Percentiles rank a stretch among this genome's conserved stretches.
These are phyloP conservation scores for Chrysanthemum makinoi DNA, from an alignment of 129 eudicot genomes.

Conservation along the genomic window DNA sequence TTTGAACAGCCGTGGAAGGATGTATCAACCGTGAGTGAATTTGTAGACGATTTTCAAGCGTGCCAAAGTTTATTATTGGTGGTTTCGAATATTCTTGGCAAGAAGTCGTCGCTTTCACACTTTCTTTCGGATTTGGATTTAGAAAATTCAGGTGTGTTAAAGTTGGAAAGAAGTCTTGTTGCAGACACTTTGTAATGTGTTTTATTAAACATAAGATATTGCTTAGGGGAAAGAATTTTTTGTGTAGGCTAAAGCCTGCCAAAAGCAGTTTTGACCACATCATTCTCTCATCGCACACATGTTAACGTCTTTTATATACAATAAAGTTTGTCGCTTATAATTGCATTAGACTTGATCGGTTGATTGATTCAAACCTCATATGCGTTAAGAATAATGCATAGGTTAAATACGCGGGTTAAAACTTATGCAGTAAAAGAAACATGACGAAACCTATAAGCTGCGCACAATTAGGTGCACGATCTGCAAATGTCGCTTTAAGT, in stretches of 20 bases:
- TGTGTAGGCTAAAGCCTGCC: background rate
- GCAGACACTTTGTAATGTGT: slow-evolving; percentile 31
- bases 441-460: too few relatives aligned
- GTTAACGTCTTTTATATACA: too few relatives aligned
- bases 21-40: slow-evolving; percentile 24
- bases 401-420: too few relatives aligned
- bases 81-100: slow-evolving; percentile 44
- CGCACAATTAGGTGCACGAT: too few relatives aligned
- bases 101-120: slow-evolving; percentile 37
- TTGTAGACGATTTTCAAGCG: slow-evolving; percentile 61
- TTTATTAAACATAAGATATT: background rate
- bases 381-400: too few relatives aligned
- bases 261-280: slow-evolving; percentile 9
- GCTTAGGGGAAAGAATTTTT: background rate
- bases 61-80: slow-evolving; percentile 51
- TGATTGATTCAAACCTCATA: too few relatives aligned
- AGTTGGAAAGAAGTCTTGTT: slow-evolving; percentile 62
- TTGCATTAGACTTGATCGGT: too few relatives aligned
- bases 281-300: background rate
- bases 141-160: slow-evolving; percentile 36
- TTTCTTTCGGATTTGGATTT: slow-evolving; percentile 41
- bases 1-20: slow-evolving; percentile 67
- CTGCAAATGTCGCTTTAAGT: too few relatives aligned
- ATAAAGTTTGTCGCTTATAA: too few relatives aligned
- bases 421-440: background rate